Percentiles rank a stretch among this genome's conserved stretches.
Conservation (phyloP, 352 stramenopile genomes). For the Phytopythium mirpurense region DNA sequence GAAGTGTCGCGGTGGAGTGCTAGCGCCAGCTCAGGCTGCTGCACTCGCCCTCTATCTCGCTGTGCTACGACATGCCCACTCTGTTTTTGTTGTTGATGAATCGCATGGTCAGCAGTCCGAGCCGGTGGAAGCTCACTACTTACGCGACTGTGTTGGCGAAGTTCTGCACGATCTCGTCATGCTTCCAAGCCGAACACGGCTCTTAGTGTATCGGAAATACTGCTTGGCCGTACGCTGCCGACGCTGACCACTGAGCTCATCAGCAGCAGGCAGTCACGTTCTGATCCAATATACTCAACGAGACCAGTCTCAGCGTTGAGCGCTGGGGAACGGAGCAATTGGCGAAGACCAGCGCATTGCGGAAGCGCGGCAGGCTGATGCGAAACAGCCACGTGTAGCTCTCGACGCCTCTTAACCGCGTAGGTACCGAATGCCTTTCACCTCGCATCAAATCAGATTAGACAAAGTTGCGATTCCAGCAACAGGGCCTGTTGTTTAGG, state of each 20-base stretch:
- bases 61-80: not conserved
- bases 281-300: conserved; percentile 16
- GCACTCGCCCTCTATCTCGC: not conserved
- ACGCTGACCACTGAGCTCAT: conserved; percentile 4
- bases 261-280: conserved; percentile 14
- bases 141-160: conserved; percentile 9
- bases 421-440: too few relatives aligned
- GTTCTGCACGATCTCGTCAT: conserved; percentile 4
- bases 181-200: not conserved
- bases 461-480: too few relatives aligned
- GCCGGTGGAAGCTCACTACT: not conserved
- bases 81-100: conserved; percentile 2
- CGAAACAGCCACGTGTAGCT: too few relatives aligned
- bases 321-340: conserved; percentile 5
- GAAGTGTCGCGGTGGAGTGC: too few relatives aligned
- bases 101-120: not conserved
- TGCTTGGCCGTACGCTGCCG: conserved; percentile 10
- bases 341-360: conserved; percentile 6
- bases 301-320: conserved; percentile 12
- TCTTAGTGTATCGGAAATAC: not conserved
- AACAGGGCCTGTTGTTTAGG: too few relatives aligned
- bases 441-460: too few relatives aligned
- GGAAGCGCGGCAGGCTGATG: too few relatives aligned
- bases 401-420: too few relatives aligned
- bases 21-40: too few relatives aligned